Base-by-base conservation (phyloP, 768 basidiomycete species). In the Lactifluus pinguis region DNA sequence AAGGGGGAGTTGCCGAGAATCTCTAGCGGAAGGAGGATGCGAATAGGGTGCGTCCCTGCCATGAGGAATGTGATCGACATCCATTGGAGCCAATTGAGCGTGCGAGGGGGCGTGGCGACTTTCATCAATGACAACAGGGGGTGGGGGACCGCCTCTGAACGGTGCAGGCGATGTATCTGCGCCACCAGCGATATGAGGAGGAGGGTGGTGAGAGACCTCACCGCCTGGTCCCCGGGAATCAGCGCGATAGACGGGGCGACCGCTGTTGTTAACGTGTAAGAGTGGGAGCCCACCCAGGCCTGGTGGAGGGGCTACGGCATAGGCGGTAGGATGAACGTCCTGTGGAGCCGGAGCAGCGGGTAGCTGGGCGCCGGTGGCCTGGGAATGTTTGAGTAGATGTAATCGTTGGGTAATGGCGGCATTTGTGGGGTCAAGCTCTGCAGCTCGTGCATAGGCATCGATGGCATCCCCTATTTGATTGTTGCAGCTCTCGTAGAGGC, bases 381-480 rank as follows among this genome's bases (percentile, higher is more conserved):
- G 90, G 0, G 89, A 92, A 58, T 81, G 87, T 75, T 84, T 86
- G 59, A 98, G 73, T 9, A 97, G 72, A 67, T 83, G 79, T 17
- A 98, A 74, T 1, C 95, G 83, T 63, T 89, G 85, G 32, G 87
- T 83, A 72, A 98, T 95, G 32, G 86, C 82, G 47, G 77, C 74
- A 69, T 98, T 98, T 59, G 72, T 74, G 0, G 95, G 92, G 70
- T 98, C 97, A 49, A 98, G 85, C 72, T 98, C 95, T 60, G 86
- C 86, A 0, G 95, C 97, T 39, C 95, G 84, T 11, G 92, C 91
- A 69, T 99, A 99, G 2, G 97, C 97, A 67, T 99, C 95, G 70
- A 98, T 98, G 34, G 97, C 97, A 72, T 99, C 97, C 41, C 89
- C 89, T 70, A 98, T 92, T 73, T 99, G 97, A 70, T 98, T 98